Evolutionary conservation across 768 basidiomycete species (phyloP).

Genomic region (Pleurotus cornucopiae): DNA sequence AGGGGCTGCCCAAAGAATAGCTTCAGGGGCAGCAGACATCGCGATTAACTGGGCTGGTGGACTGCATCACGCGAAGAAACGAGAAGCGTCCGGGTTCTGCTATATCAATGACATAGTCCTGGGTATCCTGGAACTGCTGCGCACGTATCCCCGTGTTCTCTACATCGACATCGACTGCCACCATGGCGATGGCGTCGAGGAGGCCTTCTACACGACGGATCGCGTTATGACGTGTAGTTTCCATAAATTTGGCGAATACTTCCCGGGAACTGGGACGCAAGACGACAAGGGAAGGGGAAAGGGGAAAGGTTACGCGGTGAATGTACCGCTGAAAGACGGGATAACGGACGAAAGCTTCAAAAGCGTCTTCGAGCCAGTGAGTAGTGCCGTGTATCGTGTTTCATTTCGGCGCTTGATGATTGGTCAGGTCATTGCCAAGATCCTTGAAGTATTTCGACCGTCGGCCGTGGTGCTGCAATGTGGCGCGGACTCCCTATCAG

Average conservation of each 20-base stretch:
- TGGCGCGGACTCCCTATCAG: constrained; percentile 94
- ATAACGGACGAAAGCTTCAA: constrained; percentile 95
- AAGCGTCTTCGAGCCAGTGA: constrained; percentile 90
- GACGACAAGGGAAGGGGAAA: constrained; percentile 68
- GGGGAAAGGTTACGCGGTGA: constrained; percentile 90
- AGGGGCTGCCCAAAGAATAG: constrained; percentile 8
- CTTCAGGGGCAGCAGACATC: constrained; percentile 90
- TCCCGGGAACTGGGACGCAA: constrained; percentile 85
- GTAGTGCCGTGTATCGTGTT: constrained; percentile 18
- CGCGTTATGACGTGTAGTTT: constrained; percentile 98
- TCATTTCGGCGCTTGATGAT: not conserved
- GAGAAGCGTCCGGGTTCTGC: constrained; percentile 98
- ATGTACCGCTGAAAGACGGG: constrained; percentile 93
- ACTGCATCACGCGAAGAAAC: constrained; percentile 97
- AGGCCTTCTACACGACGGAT: constrained; percentile 98
- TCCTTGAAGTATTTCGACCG: constrained; percentile 93
- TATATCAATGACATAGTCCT: constrained; percentile 91
- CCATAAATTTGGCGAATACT: constrained; percentile 99
- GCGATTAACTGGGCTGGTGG: constrained; percentile 99
- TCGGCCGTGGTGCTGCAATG: constrained; percentile 96
- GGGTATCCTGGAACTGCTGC: constrained; percentile 89
- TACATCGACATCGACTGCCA: constrained; percentile 99
- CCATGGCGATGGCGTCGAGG: constrained; percentile 98
- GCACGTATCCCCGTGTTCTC: constrained; percentile 93
- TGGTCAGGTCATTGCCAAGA: constrained; percentile 74